phyloP scores from a whole-genome alignment of 164 flowering plant genomes.

The Magnolia changhungtana region DNA sequence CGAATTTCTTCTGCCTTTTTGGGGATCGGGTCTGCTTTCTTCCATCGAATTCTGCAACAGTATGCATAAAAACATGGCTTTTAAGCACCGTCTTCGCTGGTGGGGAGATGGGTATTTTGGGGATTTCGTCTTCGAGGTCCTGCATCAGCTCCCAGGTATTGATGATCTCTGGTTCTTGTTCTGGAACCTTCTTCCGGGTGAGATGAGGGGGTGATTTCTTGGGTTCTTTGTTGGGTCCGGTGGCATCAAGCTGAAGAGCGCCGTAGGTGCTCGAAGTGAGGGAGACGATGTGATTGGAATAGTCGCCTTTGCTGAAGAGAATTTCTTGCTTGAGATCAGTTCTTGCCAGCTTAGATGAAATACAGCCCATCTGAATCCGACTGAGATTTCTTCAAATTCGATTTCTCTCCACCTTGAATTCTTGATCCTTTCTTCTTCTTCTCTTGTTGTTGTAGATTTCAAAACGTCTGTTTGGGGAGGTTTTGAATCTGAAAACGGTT shows the following conservation, averaged over 20 bases:
- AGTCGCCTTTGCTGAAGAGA: slow-evolving; percentile 30
- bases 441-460: not conserved
- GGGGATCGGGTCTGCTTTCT: slow-evolving; percentile 49
- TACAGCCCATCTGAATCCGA: slow-evolving; percentile 68
- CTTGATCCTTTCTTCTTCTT: not conserved
- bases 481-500: slow-evolving; percentile 13
- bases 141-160: slow-evolving; percentile 89
- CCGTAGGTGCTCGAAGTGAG: slow-evolving; percentile 92
- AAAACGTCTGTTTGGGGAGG: not conserved
- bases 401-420: not conserved
- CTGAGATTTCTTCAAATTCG: not conserved
- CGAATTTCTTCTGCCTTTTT: slow-evolving; percentile 41
- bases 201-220: slow-evolving; percentile 32
- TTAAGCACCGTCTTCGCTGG: slow-evolving; percentile 49
- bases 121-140: slow-evolving; percentile 49
- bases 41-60: slow-evolving; percentile 28
- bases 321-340: slow-evolving; percentile 41
- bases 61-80: slow-evolving; percentile 5
- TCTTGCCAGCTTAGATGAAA: slow-evolving; percentile 61
- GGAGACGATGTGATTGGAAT: slow-evolving; percentile 67
- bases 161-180: slow-evolving; percentile 62
- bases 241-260: slow-evolving; percentile 54
- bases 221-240: slow-evolving; percentile 14
- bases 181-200: slow-evolving; percentile 8
- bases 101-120: slow-evolving; percentile 25